These are phyloP conservation scores for Teratosphaeria pseudoeucalypti DNA, from an alignment of 2,329 filamentous ascomycete species.

Conservation along the genomic window DNA sequence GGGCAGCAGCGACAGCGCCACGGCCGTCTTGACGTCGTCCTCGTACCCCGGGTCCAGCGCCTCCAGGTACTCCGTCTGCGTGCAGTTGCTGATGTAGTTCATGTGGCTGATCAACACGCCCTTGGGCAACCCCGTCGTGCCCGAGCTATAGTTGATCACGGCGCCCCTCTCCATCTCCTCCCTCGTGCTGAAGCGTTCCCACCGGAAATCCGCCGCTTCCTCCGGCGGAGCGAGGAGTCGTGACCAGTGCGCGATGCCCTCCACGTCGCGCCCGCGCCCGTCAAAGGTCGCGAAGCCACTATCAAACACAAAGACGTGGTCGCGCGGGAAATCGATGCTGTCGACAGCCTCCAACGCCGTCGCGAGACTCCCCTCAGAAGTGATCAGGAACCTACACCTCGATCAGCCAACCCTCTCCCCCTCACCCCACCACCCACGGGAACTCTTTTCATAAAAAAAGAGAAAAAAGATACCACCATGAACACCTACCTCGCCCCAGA, in stretches of 20 bases:
- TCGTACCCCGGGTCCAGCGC: slow-evolving; percentile 41
- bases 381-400: slow-evolving; percentile 47
- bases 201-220: slow-evolving; percentile 50
- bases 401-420: background rate
- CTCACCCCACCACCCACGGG: too few relatives aligned
- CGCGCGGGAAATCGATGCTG: slow-evolving; percentile 43
- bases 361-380: slow-evolving; percentile 46
- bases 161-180: slow-evolving; percentile 45
- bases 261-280: slow-evolving; percentile 30
- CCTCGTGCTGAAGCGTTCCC: slow-evolving; percentile 46
- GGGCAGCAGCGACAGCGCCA: slow-evolving; percentile 58
- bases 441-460: too few relatives aligned
- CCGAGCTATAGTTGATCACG: slow-evolving; percentile 68
- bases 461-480: too few relatives aligned
- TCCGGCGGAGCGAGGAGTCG: slow-evolving; percentile 44
- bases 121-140: slow-evolving; percentile 66
- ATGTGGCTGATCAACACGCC: slow-evolving; percentile 73
- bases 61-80: slow-evolving; percentile 45
- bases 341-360: slow-evolving; percentile 57
- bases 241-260: slow-evolving; percentile 52
- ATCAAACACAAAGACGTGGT: slow-evolving; percentile 57
- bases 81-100: slow-evolving; percentile 63
- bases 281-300: slow-evolving; percentile 38
- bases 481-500: slow-evolving; percentile 44
- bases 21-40: slow-evolving; percentile 31